Evolutionary conservation across 257 asterid genomes (phyloP), one percentile per base, ranked within the genome.

Genomic region (Solanum clarkiae): DNA sequence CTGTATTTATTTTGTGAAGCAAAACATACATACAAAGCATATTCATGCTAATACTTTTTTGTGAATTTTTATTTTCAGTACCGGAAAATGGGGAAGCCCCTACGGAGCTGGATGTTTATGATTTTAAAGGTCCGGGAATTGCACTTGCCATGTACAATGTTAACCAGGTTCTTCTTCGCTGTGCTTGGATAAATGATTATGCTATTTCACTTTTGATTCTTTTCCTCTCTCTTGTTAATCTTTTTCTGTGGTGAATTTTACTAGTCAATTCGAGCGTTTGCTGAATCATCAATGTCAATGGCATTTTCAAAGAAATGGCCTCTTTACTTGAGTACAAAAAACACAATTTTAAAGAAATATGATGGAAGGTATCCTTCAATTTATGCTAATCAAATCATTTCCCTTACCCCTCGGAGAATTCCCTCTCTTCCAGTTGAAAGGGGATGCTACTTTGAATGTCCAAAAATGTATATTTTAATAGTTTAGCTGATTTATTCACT

Each of bases 131-230:
- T 81, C 97, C 99, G 24, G 99, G 99, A 17, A 92, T 95, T 44
- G 98, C 99, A 59, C 95, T 95, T 81, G 95, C 98, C 66, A 95
- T 95, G 99, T 95, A 92, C 86, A 95, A 95, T 87, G 89, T 95
- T 79, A 97, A 95, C 60, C 88, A 95, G 97, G 99, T 94, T 57
- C 40, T 89, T 84, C 88, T 62, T 47, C 86, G 5, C 81, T 72
- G 8, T 42, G 20, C 24, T 84, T 83, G 20, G 45, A 53, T 79
- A 82, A 84, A 22, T 74, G 85, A 72, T 55, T 75, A 63, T 24
- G 53, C 74, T 47, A 14, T 80, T 80, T 54, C 56, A 70, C 54
- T 81, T 72, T 84, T 72, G 54, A 85, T 62, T 70, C 66, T 79
- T 82, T 70, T 55, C 81, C 40, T 10, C 42, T 36, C 60, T 36